phyloP scores from a whole-genome alignment of 441 rosid species.

The Euphorbia corollata region DNA sequence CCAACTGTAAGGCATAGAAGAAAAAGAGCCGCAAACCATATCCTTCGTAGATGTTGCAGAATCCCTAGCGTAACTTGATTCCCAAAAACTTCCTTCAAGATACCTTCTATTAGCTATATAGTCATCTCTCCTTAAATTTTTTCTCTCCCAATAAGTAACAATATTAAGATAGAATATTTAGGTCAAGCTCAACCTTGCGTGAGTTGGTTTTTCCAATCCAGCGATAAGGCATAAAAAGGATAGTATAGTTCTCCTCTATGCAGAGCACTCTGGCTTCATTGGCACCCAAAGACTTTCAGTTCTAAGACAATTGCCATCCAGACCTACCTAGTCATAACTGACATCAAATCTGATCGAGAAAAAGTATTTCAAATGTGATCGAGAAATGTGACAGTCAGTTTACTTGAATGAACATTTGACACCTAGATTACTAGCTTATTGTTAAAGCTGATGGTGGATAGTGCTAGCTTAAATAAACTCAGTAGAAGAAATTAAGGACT shows the following conservation, averaged over 20 bases:
- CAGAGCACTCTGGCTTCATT: neutral
- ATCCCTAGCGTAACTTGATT: neutral
- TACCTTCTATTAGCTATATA: neutral
- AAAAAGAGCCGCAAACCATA: neutral
- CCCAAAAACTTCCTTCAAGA: neutral
- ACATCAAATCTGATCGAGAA: neutral
- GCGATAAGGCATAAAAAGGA: neutral
- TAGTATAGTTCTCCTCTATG: too few relatives aligned
- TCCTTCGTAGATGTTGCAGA: neutral
- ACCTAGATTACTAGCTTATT: neutral
- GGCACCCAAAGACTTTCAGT: neutral
- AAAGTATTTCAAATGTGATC: neutral
- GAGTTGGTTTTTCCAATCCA: neutral
- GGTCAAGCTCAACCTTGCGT: neutral
- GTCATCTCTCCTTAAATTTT: neutral
- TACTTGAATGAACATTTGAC: neutral
- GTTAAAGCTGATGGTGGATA: neutral
- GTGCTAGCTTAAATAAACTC: conserved; percentile 1
- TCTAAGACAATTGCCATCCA: neutral
- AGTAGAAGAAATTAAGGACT: conserved; percentile 22
- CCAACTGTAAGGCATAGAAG: neutral
- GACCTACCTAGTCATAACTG: neutral
- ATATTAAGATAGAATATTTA: neutral
- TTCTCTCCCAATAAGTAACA: neutral
- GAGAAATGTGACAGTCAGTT: neutral